Evolutionary conservation across 352 stramenopile species (phyloP), one percentile per base, ranked within the genome.

Genomic region (Phytophthora capsici): DNA sequence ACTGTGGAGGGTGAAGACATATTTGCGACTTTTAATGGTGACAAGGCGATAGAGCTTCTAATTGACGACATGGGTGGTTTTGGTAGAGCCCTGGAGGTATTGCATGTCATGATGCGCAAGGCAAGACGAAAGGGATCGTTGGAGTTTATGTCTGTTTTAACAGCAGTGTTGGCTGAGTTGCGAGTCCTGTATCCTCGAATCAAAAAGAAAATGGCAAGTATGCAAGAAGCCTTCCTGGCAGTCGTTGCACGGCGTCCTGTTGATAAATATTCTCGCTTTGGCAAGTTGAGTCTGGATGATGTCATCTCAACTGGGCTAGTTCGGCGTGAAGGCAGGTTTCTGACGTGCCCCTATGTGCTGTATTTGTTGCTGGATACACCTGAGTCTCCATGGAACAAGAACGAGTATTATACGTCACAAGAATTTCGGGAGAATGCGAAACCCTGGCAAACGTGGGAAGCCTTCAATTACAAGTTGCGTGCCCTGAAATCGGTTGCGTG

Each of bases 261-360:
- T 49, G 16, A 52, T 59, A 19, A 8, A 34, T 7, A 63, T 13
- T 71, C 63, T 17, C 14, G 16, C 12, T 65, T 73, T 64, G 44
- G 57, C 44, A 62, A n/a, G 34, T 22, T 49, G 23, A 66, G 16
- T 10, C 64, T 72, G 36, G 50, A 72, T 46, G 16, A 59, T 57
- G 64, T 72, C 1, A 58, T 67, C 26, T 72, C 57, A 23, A 25
- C 8, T 13, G 64, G 64, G 14, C 53, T 72, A 23, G 55, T 72
- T 48, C 46, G 49, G 34, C 13, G 23, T 34, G 10, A 52, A 46
- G 50, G 26, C 37, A 38, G 2, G 19, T 19, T 22, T 6, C 63
- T 66, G 17, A 4, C 55, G 25, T 66, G 63, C 19, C 49, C 48
- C 13, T 66, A 34, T 14, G 34, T 71, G 10, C 38, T 71, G 9